Conservation (phyloP, 2,329 filamentous ascomycete genomes). For the Trichoderma oligosporum region DNA sequence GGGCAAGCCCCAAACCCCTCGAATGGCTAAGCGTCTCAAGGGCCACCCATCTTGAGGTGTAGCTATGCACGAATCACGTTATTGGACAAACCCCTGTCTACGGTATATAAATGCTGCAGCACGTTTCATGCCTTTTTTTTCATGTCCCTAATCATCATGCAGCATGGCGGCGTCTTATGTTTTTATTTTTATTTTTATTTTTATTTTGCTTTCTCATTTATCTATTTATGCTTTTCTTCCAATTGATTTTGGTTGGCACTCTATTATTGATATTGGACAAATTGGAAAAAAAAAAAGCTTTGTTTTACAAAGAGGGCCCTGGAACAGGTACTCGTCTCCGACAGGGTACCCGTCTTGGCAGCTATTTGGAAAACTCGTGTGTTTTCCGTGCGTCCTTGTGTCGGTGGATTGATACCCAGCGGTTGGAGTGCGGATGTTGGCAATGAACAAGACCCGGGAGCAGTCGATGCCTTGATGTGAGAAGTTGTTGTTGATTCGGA, state of each 20-base stretch:
- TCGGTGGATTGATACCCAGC: conserved; percentile 18
- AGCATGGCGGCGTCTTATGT: conserved; percentile 37
- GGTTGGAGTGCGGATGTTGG: conserved; percentile 10
- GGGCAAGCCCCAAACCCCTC: conserved; percentile 54
- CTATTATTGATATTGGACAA: conserved; percentile 25
- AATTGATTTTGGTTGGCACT: conserved; percentile 19
- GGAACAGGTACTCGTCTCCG: not conserved
- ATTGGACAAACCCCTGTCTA: not conserved
- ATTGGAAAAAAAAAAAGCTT: conserved; percentile 22
- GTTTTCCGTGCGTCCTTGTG: conserved; percentile 11
- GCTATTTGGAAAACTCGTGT: conserved; percentile 10
- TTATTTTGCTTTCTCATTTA: conserved; percentile 29
- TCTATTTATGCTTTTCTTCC: conserved; percentile 24
- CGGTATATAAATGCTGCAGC: not conserved
- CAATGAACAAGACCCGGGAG: conserved; percentile 14
- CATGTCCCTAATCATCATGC: conserved; percentile 32
- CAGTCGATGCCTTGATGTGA: conserved; percentile 7
- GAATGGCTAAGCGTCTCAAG: conserved; percentile 55
- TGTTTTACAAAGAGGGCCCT: conserved; percentile 12
- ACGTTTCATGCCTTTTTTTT: conserved; percentile 26
- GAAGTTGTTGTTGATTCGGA: not conserved
- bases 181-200: conserved; percentile 26
- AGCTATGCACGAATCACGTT: not conserved
- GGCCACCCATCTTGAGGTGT: conserved; percentile 38
- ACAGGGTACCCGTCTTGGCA: conserved; percentile 1